Conservation (phyloP, 495 filamentous ascomycete genomes). For the Margaritispora aquatica region DNA sequence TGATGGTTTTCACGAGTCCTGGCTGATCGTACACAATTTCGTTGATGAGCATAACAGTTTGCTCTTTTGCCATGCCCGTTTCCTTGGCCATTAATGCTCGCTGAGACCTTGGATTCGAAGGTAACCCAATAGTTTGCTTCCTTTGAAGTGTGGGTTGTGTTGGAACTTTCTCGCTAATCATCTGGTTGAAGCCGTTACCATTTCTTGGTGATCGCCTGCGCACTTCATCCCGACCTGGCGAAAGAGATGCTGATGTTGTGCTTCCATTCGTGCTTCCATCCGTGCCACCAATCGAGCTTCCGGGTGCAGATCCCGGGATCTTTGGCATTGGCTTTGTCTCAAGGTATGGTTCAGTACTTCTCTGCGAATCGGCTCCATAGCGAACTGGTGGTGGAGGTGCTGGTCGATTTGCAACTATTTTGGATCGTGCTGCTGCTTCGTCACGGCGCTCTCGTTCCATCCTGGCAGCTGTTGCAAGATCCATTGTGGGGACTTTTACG, state of each 20-base stretch:
- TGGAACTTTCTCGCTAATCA: constrained; percentile 3
- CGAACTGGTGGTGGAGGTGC: constrained; percentile 30
- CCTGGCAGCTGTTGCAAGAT: constrained; percentile 37
- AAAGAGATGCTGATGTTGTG: constrained; percentile 22
- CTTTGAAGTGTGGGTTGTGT: constrained; percentile 36
- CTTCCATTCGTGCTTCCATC: constrained; percentile 19
- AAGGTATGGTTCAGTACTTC: constrained; percentile 32
- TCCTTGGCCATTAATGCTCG: constrained; percentile 29
- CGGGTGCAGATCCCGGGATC: constrained; percentile 11
- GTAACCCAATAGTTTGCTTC: constrained; percentile 41
- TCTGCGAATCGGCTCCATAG: constrained; percentile 30
- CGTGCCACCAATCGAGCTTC: constrained; percentile 10
- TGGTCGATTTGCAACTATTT: constrained; percentile 30
- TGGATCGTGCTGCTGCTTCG: constrained; percentile 25
- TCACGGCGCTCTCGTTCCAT: constrained; percentile 42
- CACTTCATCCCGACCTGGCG: constrained; percentile 24
- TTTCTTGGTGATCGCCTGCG: constrained; percentile 21
- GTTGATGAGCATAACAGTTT: constrained; percentile 47
- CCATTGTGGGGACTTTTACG: constrained; percentile 39
- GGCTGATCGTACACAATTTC: constrained; percentile 45
- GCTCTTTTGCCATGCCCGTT: constrained; percentile 27
- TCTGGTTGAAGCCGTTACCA: constrained; percentile 9
- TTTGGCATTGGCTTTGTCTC: constrained; percentile 2
- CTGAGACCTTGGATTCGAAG: constrained; percentile 41
- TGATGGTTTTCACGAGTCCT: constrained; percentile 35